Percentiles rank a stretch among this genome's conserved stretches.
phyloP scores from a whole-genome alignment of 257 asterid genomes.

The Rubia yunnanensis region DNA sequence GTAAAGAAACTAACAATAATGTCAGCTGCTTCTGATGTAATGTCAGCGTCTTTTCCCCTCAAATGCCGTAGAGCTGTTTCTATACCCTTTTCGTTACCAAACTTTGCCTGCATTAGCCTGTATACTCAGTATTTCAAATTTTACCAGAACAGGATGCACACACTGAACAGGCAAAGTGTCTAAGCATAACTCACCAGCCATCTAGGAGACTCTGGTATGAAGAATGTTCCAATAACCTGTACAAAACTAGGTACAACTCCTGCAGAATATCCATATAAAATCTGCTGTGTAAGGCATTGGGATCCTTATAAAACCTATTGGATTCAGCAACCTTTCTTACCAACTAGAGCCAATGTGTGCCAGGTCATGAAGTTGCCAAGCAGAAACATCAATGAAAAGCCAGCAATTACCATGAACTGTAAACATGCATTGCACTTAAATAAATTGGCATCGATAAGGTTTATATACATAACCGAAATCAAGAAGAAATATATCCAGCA shows the following conservation, averaged over 20 bases:
- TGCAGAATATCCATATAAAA: neutral
- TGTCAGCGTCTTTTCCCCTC: constrained; percentile 25
- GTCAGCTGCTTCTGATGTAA: constrained; percentile 26
- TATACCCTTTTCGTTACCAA: constrained; percentile 14
- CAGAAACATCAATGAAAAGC: constrained; percentile 19
- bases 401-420: constrained; percentile 17
- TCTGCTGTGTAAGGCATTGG: neutral
- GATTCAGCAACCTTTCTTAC: constrained; percentile 11
- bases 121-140: neutral
- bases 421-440: neutral
- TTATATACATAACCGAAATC: neutral
- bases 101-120: constrained; percentile 16
- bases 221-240: constrained; percentile 10
- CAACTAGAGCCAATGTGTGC: constrained; percentile 17
- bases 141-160: neutral
- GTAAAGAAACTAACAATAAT: constrained; percentile 15
- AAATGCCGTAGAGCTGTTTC: constrained; percentile 18
- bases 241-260: constrained; percentile 16
- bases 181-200: constrained; percentile 17
- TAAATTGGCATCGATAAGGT: neutral
- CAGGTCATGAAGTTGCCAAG: constrained; percentile 18
- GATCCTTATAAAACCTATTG: neutral
- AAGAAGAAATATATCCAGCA: neutral
- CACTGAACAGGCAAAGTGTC: neutral
- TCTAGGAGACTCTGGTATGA: constrained; percentile 24